A percentile compares a stretch with the other conserved stretches of the same genome.
Evolutionary conservation across 352 stramenopile genomes (phyloP).

Genomic region (Pythium oligandrum): DNA sequence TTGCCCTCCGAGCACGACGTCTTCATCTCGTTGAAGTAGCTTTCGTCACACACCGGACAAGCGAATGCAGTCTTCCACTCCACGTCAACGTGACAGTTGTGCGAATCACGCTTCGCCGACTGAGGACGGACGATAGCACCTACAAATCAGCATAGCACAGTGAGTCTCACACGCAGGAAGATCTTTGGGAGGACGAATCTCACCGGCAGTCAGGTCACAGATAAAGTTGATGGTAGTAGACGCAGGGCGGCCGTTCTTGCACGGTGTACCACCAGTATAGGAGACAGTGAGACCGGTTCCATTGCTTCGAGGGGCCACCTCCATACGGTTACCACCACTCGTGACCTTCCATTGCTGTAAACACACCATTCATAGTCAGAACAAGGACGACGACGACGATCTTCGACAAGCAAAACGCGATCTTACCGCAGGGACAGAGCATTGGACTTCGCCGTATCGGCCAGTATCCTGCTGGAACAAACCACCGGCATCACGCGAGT

Average conservation of each 20-base stretch:
- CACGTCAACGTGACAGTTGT: constrained; percentile 49
- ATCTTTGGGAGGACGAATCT: constrained; percentile 3
- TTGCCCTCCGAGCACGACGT: constrained; percentile 51
- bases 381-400: background rate
- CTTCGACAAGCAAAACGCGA: background rate
- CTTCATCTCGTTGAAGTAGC: constrained; percentile 60
- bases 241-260: constrained; percentile 36
- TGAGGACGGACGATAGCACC: constrained; percentile 40
- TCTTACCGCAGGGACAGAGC: constrained; percentile 58
- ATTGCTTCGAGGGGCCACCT: constrained; percentile 45
- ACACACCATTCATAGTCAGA: background rate
- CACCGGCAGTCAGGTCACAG: constrained; percentile 63
- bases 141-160: constrained; percentile 6
- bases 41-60: constrained; percentile 57
- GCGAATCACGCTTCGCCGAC: constrained; percentile 28
- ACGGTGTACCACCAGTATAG: constrained; percentile 48
- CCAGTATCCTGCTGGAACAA: constrained; percentile 62
- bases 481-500: constrained; percentile 53
- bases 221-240: constrained; percentile 64
- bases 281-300: constrained; percentile 55
- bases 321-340: constrained; percentile 59
- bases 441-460: constrained; percentile 69
- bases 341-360: constrained; percentile 62
- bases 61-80: constrained; percentile 68
- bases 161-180: background rate